These are phyloP conservation scores for Rhizopogon vinicolor DNA, from an alignment of 768 basidiomycete genomes.

Conservation along the genomic window DNA sequence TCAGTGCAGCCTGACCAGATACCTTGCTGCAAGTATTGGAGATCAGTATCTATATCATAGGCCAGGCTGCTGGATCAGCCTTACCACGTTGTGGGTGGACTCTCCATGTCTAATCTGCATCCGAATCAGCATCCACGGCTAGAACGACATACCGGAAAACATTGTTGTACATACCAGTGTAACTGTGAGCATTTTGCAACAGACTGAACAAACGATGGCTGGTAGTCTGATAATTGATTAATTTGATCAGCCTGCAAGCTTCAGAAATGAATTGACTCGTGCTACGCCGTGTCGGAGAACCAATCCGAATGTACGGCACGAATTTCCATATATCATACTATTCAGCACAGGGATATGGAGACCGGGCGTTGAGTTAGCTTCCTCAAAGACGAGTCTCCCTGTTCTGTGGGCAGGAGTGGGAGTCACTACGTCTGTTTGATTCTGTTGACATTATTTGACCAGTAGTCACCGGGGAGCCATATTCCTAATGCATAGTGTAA, in stretches of 20 bases:
- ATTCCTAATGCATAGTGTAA: too few relatives aligned
- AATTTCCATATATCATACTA: too few relatives aligned
- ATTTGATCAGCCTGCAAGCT: background rate
- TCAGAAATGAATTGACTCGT: background rate
- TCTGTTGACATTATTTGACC: too few relatives aligned
- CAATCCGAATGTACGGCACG: too few relatives aligned
- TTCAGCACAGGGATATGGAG: too few relatives aligned
- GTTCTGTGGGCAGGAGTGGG: too few relatives aligned
- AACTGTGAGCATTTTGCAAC: background rate
- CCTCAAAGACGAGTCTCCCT: too few relatives aligned
- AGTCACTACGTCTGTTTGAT: too few relatives aligned
- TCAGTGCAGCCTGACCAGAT: background rate
- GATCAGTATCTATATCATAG: background rate
- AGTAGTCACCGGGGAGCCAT: too few relatives aligned
- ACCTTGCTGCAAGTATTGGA: background rate
- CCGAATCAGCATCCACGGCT: background rate
- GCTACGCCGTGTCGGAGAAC: too few relatives aligned
- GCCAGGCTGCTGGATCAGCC: constrained; percentile 11
- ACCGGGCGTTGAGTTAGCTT: too few relatives aligned
- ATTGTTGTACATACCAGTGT: background rate
- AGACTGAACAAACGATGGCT: background rate
- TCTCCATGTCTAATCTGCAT: constrained; percentile 71
- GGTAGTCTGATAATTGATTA: background rate
- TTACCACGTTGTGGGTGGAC: constrained; percentile 69
- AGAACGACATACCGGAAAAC: background rate